Evolutionary conservation across 768 basidiomycete genomes (phyloP).

Genomic region (Kwoniella dejecticola): DNA sequence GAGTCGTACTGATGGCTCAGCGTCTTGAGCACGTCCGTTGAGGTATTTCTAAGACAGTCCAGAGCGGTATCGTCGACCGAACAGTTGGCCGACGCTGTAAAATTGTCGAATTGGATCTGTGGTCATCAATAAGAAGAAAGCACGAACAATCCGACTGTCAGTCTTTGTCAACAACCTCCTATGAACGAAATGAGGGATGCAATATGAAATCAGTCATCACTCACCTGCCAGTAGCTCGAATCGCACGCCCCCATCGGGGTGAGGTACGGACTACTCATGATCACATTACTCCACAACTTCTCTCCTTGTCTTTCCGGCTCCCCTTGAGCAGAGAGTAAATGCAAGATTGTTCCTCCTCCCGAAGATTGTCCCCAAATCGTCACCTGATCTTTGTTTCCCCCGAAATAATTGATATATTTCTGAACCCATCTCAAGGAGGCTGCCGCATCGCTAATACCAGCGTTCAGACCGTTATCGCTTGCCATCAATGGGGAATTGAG

Average conservation of each 20-base stretch:
- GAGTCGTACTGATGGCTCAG: not conserved
- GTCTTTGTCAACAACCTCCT: not conserved
- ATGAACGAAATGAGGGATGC: not conserved
- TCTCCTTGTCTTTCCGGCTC: not conserved
- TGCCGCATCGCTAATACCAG: not conserved
- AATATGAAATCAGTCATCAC: too few relatives aligned
- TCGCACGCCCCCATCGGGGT: not conserved
- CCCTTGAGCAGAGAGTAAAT: constrained; percentile 1
- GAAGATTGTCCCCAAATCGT: constrained; percentile 7
- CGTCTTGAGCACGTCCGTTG: constrained; percentile 1
- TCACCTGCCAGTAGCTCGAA: constrained; percentile 1
- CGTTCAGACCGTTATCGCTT: not conserved
- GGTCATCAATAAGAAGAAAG: not conserved
- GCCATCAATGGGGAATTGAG: not conserved
- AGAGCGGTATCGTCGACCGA: not conserved
- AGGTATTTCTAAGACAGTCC: not conserved
- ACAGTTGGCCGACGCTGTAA: not conserved
- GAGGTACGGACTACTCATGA: constrained; percentile 4
- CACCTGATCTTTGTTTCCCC: constrained; percentile 1
- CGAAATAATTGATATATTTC: not conserved
- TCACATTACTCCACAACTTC: not conserved
- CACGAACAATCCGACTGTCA: too few relatives aligned
- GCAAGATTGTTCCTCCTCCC: not conserved
- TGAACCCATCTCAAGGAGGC: constrained; percentile 3
- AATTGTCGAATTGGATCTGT: constrained; percentile 8